Evolutionary conservation across 805 yeast species (phyloP), one percentile per base, ranked within the genome.

Genomic region (Yarrowia alimentaria): DNA sequence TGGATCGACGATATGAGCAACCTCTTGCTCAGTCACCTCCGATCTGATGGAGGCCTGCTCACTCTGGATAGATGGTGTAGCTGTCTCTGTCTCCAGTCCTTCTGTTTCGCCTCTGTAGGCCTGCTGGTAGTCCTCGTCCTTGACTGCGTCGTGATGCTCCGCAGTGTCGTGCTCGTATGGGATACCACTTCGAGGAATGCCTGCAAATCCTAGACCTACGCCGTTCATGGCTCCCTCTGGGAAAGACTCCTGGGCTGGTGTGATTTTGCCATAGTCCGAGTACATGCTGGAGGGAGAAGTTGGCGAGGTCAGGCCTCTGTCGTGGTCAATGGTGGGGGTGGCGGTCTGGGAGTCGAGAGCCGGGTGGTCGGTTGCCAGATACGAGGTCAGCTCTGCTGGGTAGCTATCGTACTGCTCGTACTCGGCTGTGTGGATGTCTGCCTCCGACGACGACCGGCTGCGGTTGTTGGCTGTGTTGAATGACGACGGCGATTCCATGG

Each of bases 241-340:
- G 20, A 19, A 20, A 6, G 14, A 1, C 10, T 22, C 29, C 4
- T 10, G 16, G 2, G 28, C 31, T 3, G 45, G 45, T 6, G 47
- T 40, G 30, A 28, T 40, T 9, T 20, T 21, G 13, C 33, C 47
- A 14, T 40, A 40, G 19, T 40, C 47, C 1, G 47, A 40, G 19
- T 40, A 40, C 47, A 40, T 40, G 25, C 19, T n/a, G n/a, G 47
- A 40, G 4, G 47, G 47, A 5, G 47, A 40, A 8, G 47, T 28
- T 11, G 47, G 47, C 9, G 33, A 26, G 25, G 33, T 29, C 25
- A 26, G n/a, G n/a, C n/a, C n/a, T n/a, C n/a, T 11, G 2, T 19
- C 25, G 9, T 7, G 4, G n/a, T 40, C 16, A 20, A 40, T 28
- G 25, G 33, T 40, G 10, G 47, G 47, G 3, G 47, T 40, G 33